Conservation (phyloP, 768 basidiomycete species). For the Boletus pseudopeckii region DNA sequence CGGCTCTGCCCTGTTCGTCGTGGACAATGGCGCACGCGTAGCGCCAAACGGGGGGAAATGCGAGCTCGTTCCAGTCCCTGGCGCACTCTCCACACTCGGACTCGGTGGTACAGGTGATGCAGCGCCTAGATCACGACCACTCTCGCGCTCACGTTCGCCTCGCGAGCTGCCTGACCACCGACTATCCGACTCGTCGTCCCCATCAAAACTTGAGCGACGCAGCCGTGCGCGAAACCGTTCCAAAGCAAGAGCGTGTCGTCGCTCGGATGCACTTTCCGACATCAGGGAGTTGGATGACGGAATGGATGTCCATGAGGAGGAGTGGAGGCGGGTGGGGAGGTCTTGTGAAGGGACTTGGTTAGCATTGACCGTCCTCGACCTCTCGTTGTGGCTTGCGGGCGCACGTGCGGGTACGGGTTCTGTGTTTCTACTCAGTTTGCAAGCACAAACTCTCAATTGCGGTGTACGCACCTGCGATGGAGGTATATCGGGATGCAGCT, state of each 20-base stretch:
- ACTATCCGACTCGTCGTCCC: constrained; percentile 23
- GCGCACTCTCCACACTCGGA: constrained; percentile 13
- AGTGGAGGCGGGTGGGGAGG: constrained; percentile 17
- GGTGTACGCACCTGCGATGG: constrained; percentile 12
- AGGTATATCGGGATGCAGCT: constrained; percentile 6
- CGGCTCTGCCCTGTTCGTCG: constrained; percentile 7
- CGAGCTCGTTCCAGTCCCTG: constrained; percentile 5
- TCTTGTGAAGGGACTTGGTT: constrained; percentile 13
- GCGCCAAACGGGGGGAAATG: constrained; percentile 7
- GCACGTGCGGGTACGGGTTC: constrained; percentile 17
- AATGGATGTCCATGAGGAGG: constrained; percentile 31
- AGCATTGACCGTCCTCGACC: constrained; percentile 9
- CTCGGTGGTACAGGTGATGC: constrained; percentile 13
- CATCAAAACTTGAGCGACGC: constrained; percentile 22
- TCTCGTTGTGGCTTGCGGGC: constrained; percentile 8
- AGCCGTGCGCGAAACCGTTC: constrained; percentile 31
- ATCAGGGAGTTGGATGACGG: constrained; percentile 40
- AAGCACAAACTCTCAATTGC: background rate
- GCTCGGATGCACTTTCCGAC: constrained; percentile 43
- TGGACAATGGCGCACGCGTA: background rate
- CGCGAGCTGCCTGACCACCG: constrained; percentile 21
- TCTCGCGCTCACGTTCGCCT: constrained; percentile 15
- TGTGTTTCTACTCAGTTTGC: constrained; percentile 8
- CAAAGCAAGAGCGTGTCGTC: constrained; percentile 37
- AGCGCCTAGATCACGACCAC: constrained; percentile 6